These are phyloP conservation scores for Candida morakotiae DNA, from an alignment of 805 yeast species.

Conservation along the genomic window DNA sequence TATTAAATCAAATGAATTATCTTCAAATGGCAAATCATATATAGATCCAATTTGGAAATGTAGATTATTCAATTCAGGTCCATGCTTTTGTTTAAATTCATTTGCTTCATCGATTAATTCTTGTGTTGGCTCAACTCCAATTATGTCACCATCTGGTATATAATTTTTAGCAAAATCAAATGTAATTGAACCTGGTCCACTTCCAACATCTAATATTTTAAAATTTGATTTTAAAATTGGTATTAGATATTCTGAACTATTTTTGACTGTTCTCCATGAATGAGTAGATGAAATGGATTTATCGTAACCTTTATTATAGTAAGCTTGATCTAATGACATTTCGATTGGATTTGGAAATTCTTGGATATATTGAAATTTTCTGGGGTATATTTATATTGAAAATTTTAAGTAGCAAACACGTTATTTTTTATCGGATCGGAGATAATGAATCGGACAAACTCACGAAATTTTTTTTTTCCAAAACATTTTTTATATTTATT, in stretches of 20 bases:
- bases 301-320: conserved; percentile 20
- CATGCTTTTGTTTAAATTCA: conserved; percentile 7
- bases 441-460: no score
- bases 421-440: no score
- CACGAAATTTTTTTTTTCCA: no score
- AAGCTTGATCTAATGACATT: conserved; percentile 15
- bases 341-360: no score
- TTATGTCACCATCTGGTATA: conserved; percentile 20
- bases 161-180: conserved; percentile 25
- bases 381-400: no score
- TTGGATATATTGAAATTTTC: no score
- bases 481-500: no score
- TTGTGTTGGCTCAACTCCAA: conserved; percentile 29
- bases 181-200: conserved; percentile 42
- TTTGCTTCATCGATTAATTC: conserved; percentile 25
- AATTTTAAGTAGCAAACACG: no score
- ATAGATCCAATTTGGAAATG: conserved; percentile 25
- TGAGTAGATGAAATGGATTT: conserved; percentile 23
- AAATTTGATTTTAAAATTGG: conserved; percentile 21
- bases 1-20: conserved; percentile 36
- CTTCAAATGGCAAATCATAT: conserved; percentile 27
- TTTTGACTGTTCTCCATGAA: conserved; percentile 29
- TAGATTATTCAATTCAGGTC: conserved; percentile 14
- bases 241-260: conserved; percentile 21
- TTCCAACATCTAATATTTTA: conserved; percentile 36